These are phyloP conservation scores for Oryza glaberrima DNA, from an alignment of 176 grass and related monocot species.

Conservation along the genomic window DNA sequence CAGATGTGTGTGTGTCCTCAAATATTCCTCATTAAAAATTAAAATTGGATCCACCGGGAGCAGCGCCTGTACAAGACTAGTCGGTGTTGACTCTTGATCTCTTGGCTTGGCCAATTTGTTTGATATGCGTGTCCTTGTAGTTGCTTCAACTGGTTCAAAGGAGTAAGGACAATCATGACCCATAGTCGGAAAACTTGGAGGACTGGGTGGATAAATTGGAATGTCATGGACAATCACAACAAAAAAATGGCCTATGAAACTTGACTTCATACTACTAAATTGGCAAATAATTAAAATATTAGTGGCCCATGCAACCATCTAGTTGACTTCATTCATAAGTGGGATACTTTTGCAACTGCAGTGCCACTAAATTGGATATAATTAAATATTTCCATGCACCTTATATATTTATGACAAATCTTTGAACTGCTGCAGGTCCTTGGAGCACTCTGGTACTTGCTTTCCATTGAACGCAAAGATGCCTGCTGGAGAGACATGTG, in stretches of 20 bases:
- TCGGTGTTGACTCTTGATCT: background rate
- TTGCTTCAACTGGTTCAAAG: background rate
- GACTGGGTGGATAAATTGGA: no score
- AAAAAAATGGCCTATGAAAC: background rate
- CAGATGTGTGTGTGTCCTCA: background rate
- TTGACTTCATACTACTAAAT: background rate
- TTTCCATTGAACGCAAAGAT: slow-evolving; percentile 79
- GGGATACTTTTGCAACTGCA: slow-evolving; percentile 22
- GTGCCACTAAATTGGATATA: background rate
- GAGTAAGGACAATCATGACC: background rate
- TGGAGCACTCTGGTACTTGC: slow-evolving; percentile 91
- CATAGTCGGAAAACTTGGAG: background rate
- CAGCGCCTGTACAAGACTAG: background rate
- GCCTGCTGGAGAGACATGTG: slow-evolving; percentile 72
- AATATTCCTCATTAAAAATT: background rate
- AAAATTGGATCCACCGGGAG: background rate
- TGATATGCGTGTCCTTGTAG: background rate
- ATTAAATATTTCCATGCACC: background rate
- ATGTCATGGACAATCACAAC: background rate
- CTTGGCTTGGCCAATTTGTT: background rate
- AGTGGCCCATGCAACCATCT: background rate
- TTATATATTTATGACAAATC: background rate
- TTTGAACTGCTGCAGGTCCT: slow-evolving; percentile 60
- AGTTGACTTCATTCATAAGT: slow-evolving; percentile 11
- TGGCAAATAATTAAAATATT: background rate